phyloP scores from a whole-genome alignment of 345 rosid genomes.

The Trapa bicornis region DNA sequence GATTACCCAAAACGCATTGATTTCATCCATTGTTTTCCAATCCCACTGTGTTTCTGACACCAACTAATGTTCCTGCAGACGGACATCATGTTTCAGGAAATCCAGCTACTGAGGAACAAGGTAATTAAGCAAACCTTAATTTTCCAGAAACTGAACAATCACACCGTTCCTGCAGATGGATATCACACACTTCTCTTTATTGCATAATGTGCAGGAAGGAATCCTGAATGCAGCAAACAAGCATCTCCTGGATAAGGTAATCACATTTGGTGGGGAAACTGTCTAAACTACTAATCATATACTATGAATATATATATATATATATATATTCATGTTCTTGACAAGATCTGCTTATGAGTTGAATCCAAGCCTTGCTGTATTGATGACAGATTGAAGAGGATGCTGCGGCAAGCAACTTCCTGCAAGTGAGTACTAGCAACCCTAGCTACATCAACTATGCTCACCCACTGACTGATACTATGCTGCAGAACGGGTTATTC shows the following conservation, averaged over 20 bases:
- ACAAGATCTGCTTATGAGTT: too few relatives aligned
- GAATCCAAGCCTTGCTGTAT: too few relatives aligned
- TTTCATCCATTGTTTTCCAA: too few relatives aligned
- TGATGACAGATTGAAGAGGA: constrained; percentile 53
- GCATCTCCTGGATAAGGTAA: constrained; percentile 70
- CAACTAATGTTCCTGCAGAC: constrained; percentile 24
- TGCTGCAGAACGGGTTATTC: constrained; percentile 43
- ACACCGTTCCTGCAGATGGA: too few relatives aligned
- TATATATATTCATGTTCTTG: too few relatives aligned
- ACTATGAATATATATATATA: too few relatives aligned
- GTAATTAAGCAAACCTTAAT: constrained; percentile 2
- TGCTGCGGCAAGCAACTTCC: constrained; percentile 30
- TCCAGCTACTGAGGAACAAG: constrained; percentile 64
- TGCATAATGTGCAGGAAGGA: constrained; percentile 49
- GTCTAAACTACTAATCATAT: too few relatives aligned
- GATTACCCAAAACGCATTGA: too few relatives aligned
- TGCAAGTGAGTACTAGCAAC: constrained; percentile 20
- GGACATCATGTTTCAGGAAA: constrained; percentile 72
- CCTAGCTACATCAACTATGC: constrained; percentile 24
- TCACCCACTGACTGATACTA: constrained; percentile 26
- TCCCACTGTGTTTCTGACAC: background rate
- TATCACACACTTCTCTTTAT: too few relatives aligned
- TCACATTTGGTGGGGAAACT: too few relatives aligned
- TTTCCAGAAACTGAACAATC: too few relatives aligned
- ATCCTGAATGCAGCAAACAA: constrained; percentile 59